Conservation (phyloP, 2,329 filamentous ascomycete species). For the Penicillium occitanis region DNA sequence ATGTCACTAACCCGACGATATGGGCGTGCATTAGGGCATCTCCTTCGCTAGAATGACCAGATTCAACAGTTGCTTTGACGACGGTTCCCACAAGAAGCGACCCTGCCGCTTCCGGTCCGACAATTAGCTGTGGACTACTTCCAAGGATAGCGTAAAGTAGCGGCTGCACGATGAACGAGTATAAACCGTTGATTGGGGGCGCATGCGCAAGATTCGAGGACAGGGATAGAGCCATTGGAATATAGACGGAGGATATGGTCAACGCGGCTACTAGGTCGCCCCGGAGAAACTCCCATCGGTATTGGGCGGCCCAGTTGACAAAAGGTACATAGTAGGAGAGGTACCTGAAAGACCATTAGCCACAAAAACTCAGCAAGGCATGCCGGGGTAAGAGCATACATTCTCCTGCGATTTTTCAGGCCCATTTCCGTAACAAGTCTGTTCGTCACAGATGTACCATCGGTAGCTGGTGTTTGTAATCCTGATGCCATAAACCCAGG, state of each 20-base stretch:
- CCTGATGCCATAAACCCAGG: conserved; percentile 24
- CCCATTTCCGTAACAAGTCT: conserved; percentile 71
- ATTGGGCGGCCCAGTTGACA: conserved; percentile 86
- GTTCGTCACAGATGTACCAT: conserved; percentile 67
- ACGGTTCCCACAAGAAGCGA: conserved; percentile 87
- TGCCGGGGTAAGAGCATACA: conserved; percentile 54
- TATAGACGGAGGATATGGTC: conserved; percentile 98
- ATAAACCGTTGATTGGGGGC: conserved; percentile 89
- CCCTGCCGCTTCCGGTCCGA: conserved; percentile 91
- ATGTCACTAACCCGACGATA: conserved; percentile 84
- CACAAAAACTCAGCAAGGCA: not conserved
- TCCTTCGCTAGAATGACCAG: conserved; percentile 63
- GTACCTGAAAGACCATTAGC: conserved; percentile 59
- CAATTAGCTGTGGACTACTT: conserved; percentile 87
- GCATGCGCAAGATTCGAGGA: conserved; percentile 90
- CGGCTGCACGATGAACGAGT: conserved; percentile 90
- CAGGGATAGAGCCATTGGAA: conserved; percentile 93
- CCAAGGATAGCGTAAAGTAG: conserved; percentile 88
- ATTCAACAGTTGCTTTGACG: conserved; percentile 72
- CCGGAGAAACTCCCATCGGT: conserved; percentile 74
- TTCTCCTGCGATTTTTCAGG: conserved; percentile 68
- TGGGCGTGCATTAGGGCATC: conserved; percentile 72
- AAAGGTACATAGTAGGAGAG: conserved; percentile 90
- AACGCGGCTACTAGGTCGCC: conserved; percentile 86
- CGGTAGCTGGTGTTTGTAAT: conserved; percentile 54